phyloP scores from a whole-genome alignment of 2,329 filamentous ascomycete species.

The Aotearoamyces nothofagi region DNA sequence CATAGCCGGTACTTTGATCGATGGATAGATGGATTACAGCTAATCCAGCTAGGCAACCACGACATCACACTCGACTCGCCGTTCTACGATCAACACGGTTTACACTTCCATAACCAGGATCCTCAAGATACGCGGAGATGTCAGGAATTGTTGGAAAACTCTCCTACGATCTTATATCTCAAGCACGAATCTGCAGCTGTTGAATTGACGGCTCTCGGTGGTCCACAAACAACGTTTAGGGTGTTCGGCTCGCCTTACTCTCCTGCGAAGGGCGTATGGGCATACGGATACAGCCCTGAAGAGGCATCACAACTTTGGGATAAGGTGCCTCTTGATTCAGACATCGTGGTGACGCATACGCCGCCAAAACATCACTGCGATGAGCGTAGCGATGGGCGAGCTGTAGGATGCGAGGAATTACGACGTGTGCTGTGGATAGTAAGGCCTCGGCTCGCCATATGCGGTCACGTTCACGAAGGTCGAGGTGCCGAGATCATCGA shows the following conservation, averaged over 20 bases:
- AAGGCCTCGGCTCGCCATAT: conserved; percentile 49
- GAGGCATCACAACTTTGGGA: conserved; percentile 36
- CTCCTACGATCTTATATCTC: conserved; percentile 46
- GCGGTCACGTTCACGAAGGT: conserved; percentile 57
- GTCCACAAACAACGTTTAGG: conserved; percentile 43
- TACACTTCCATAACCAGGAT: conserved; percentile 38
- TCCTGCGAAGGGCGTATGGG: conserved; percentile 42
- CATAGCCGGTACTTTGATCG: conserved; percentile 37
- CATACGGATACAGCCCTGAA: conserved; percentile 42
- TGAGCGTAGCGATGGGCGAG: conserved; percentile 22
- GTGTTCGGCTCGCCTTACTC: conserved; percentile 61
- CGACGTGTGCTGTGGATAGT: conserved; percentile 40
- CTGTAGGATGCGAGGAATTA: conserved; percentile 45
- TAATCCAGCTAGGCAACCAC: conserved; percentile 46
- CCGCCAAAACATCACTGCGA: conserved; percentile 48
- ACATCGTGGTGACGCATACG: conserved; percentile 58
- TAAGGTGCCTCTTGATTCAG: conserved; percentile 41
- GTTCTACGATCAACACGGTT: conserved; percentile 40
- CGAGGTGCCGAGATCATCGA: conserved; percentile 46
- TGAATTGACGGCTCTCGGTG: conserved; percentile 33
- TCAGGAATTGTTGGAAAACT: conserved; percentile 26
- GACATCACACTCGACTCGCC: conserved; percentile 54
- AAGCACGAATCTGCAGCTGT: conserved; percentile 39
- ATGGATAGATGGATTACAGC: conserved; percentile 1
- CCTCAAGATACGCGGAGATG: conserved; percentile 38